Conservation (phyloP, 768 basidiomycete species). For the Clavulina sp. region DNA sequence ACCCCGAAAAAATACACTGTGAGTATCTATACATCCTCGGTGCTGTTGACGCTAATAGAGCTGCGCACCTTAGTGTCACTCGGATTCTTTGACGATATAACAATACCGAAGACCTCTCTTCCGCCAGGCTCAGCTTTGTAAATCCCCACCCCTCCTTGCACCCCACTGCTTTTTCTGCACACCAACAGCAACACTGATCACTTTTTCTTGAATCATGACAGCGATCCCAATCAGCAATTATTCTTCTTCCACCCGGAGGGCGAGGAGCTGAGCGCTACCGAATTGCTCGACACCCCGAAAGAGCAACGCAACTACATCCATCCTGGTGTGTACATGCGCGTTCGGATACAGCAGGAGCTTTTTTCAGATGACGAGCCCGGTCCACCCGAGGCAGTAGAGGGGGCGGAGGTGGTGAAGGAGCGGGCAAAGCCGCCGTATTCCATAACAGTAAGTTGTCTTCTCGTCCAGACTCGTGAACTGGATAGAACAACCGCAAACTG, state of each 20-base stretch:
- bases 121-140: constrained; percentile 72
- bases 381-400: constrained; percentile 57
- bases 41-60: not conserved
- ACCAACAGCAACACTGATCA: not conserved
- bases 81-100: constrained; percentile 90
- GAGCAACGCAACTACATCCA: constrained; percentile 67
- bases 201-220: constrained; percentile 16
- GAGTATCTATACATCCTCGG: constrained; percentile 18
- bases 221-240: constrained; percentile 66
- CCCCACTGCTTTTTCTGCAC: not conserved
- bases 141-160: constrained; percentile 14
- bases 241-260: constrained; percentile 62
- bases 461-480: not conserved
- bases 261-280: constrained; percentile 26
- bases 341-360: constrained; percentile 65
- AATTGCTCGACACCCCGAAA: constrained; percentile 47
- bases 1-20: constrained; percentile 74
- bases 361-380: constrained; percentile 79
- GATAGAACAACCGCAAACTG: constrained; percentile 4
- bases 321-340: constrained; percentile 52
- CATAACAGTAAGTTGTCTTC: constrained; percentile 35
- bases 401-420: constrained; percentile 38
- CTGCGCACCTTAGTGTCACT: constrained; percentile 41
- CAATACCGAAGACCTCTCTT: constrained; percentile 60
- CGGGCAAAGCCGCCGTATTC: constrained; percentile 43